phyloP scores from a whole-genome alignment of 176 grass and related monocot genomes.

The Leersia perrieri region DNA sequence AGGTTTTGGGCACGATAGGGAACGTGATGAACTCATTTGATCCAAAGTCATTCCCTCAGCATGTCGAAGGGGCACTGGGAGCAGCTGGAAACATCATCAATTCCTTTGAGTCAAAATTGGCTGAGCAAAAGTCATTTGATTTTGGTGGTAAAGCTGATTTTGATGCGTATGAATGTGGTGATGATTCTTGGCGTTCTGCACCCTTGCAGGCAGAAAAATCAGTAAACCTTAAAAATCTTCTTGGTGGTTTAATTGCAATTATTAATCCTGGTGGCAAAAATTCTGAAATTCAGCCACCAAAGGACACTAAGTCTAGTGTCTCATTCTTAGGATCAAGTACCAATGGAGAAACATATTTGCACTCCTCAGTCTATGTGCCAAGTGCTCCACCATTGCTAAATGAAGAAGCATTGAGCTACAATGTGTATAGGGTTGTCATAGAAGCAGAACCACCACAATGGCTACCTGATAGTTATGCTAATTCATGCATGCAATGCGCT shows the following conservation, averaged over 20 bases:
- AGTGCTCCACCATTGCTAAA: constrained; percentile 69
- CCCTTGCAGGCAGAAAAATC: constrained; percentile 31
- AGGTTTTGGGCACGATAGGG: constrained; percentile 26
- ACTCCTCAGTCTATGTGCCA: constrained; percentile 71
- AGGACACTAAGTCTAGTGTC: constrained; percentile 45
- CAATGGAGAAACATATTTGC: constrained; percentile 62
- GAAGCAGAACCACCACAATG: constrained; percentile 83
- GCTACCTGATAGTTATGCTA: constrained; percentile 71
- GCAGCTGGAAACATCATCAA: constrained; percentile 36
- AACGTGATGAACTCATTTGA: constrained; percentile 36
- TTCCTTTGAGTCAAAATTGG: constrained; percentile 34
- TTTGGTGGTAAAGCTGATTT: constrained; percentile 26
- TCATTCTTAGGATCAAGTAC: constrained; percentile 64
- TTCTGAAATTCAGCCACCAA: constrained; percentile 19
- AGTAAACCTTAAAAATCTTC: constrained; percentile 63
- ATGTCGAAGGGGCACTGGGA: constrained; percentile 19
- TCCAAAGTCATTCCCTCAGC: constrained; percentile 20
- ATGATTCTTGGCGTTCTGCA: constrained; percentile 26
- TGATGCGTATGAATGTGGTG: constrained; percentile 29
- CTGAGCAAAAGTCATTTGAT: constrained; percentile 27
- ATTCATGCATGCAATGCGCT: constrained; percentile 76
- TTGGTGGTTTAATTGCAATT: constrained; percentile 57
- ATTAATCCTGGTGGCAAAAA: constrained; percentile 39
- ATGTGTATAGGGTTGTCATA: constrained; percentile 51
- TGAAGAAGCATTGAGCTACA: constrained; percentile 56